A percentile compares a stretch with the other conserved stretches of the same genome.
phyloP scores from a whole-genome alignment of 139 green algal species.

The Picochlorum sp. region DNA sequence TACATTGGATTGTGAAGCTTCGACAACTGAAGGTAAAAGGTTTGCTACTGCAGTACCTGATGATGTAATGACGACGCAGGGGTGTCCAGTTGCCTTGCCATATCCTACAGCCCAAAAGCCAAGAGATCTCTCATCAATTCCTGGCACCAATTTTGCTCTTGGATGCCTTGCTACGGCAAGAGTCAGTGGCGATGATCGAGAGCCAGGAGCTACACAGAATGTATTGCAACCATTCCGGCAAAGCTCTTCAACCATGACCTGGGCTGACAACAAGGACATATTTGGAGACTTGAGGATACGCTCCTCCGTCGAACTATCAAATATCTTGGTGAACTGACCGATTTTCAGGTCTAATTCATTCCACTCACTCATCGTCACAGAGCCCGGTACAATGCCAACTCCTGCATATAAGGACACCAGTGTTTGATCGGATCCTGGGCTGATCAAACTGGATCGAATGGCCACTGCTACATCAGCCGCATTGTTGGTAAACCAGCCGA shows the following conservation, averaged over 20 bases:
- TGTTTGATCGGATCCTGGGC: constrained; percentile 2
- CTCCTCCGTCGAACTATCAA: constrained; percentile 42
- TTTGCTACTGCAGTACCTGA: constrained; percentile 96
- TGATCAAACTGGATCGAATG: constrained; percentile 89
- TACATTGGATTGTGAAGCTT: constrained; percentile 65
- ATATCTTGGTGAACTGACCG: constrained; percentile 36
- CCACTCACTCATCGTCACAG: constrained; percentile 75
- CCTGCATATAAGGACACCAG: constrained; percentile 78
- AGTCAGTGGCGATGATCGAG: constrained; percentile 83
- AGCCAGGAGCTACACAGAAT: constrained; percentile 91
- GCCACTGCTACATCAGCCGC: constrained; percentile 92
- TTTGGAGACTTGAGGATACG: constrained; percentile 49
- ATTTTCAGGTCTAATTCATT: constrained; percentile 89
- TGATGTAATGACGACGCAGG: constrained; percentile 60
- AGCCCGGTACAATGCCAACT: constrained; percentile 89
- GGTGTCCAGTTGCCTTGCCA: constrained; percentile 34
- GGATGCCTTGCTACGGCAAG: constrained; percentile 74
- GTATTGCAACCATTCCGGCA: constrained; percentile 65
- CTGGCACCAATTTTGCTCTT: constrained; percentile 57
- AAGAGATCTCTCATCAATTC: constrained; percentile 95
- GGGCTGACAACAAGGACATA: constrained; percentile 59
- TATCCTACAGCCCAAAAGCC: constrained; percentile 91
- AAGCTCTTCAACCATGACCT: constrained; percentile 81
- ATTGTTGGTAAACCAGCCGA: constrained; percentile 80
- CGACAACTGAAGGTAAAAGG: constrained; percentile 90